Evolutionary conservation across 140 eudicot genomes (phyloP).

Genomic region (Bidens hawaiensis): DNA sequence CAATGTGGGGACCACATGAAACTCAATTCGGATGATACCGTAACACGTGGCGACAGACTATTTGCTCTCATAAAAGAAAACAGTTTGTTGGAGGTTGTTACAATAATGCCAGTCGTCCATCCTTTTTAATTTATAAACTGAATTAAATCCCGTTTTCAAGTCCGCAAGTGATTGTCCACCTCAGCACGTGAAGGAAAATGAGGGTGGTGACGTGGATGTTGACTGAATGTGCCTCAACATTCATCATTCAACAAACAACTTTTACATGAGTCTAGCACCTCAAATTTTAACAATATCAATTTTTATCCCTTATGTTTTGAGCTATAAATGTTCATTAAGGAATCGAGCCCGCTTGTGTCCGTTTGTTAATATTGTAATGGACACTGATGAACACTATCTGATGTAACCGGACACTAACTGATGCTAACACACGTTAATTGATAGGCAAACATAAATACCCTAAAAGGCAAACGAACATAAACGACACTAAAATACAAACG

Average conservation of each 20-base stretch:
- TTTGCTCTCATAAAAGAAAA: background rate
- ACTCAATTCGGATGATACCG: background rate
- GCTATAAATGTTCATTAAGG: too few species aligned
- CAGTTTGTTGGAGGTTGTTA: slow-evolving; percentile 18
- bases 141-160: slow-evolving; percentile 13
- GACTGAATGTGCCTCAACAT: slow-evolving; percentile 10
- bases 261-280: background rate
- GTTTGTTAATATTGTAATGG: too few species aligned
- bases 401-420: too few species aligned
- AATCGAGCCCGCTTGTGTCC: too few species aligned
- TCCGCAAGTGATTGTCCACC: slow-evolving; percentile 27
- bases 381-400: too few species aligned
- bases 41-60: background rate
- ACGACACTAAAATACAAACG: too few species aligned
- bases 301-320: background rate
- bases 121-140: slow-evolving; percentile 9
- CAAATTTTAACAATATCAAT: background rate
- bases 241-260: too few species aligned
- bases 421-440: too few species aligned
- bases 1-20: background rate
- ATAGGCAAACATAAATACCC: too few species aligned
- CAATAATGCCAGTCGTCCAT: background rate
- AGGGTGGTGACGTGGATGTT: slow-evolving; percentile 21
- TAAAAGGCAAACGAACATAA: too few species aligned
- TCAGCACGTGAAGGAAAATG: slow-evolving; percentile 22